Conservation (phyloP, 352 stramenopile species). For the Globisporangium paddicum region DNA sequence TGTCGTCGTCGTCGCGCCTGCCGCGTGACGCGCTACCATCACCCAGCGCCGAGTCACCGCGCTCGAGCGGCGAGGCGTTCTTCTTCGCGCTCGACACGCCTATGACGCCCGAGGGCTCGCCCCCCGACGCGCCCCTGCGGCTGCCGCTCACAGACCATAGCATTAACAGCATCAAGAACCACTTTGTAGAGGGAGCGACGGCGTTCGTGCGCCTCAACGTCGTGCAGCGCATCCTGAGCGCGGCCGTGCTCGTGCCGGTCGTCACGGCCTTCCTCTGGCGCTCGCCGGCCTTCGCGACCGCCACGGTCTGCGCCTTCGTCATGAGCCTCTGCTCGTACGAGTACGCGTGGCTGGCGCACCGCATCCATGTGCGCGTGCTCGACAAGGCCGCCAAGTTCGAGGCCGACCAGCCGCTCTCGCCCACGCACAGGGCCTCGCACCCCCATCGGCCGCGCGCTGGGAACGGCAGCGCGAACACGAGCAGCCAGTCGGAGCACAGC, state of each 20-base stretch:
- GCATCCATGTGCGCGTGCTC: constrained; percentile 52
- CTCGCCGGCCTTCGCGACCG: constrained; percentile 56
- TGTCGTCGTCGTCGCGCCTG: background rate
- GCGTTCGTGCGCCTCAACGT: constrained; percentile 35
- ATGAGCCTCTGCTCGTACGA: constrained; percentile 65
- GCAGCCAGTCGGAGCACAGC: background rate
- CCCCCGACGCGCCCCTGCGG: background rate
- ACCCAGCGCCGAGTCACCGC: constrained; percentile 3
- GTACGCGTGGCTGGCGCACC: constrained; percentile 63
- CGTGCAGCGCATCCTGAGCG: constrained; percentile 57
- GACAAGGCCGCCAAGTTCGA: constrained; percentile 6
- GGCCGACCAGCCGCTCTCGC: constrained; percentile 7
- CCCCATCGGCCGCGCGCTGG: background rate
- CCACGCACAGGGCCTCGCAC: background rate
- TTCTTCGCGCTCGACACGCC: constrained; percentile 19
- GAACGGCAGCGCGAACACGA: background rate
- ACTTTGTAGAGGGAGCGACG: background rate
- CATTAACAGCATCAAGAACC: background rate
- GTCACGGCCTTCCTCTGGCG: constrained; percentile 66
- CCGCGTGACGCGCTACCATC: background rate
- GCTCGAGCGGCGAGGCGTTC: background rate
- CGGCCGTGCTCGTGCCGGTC: constrained; percentile 47
- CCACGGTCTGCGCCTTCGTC: constrained; percentile 61
- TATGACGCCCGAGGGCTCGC: constrained; percentile 3
- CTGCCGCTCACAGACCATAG: background rate